Evolutionary conservation across 139 green algal species (phyloP).

Genomic region (Tetradesmus obliquus): DNA sequence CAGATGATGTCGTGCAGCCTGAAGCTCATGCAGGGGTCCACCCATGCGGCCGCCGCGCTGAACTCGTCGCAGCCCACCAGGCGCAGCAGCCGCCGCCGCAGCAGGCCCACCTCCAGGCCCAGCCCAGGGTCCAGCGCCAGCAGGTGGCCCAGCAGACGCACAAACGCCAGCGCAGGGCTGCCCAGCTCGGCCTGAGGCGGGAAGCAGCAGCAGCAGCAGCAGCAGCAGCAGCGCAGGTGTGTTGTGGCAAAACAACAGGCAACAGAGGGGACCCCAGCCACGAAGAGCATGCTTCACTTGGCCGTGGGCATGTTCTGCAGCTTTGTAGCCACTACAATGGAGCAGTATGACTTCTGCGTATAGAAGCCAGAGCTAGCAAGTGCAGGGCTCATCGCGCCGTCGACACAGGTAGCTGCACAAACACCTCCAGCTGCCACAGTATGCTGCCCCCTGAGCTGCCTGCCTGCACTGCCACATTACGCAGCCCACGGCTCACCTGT

Average conservation of each 20-base stretch:
- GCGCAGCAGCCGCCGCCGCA: slow-evolving; percentile 86
- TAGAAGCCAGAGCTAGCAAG: too few species aligned
- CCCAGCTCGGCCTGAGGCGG: slow-evolving; percentile 73
- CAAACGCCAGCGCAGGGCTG: slow-evolving; percentile 88
- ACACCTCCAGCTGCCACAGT: background rate
- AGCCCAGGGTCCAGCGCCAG: slow-evolving; percentile 80
- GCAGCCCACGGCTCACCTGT: slow-evolving; percentile 39
- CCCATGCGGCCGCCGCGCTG: slow-evolving; percentile 73
- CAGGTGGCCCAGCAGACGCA: slow-evolving; percentile 78
- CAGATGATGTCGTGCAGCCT: slow-evolving; percentile 92
- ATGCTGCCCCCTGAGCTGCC: background rate
- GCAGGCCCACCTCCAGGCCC: slow-evolving; percentile 66
- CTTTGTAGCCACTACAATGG: background rate
- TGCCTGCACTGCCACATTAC: slow-evolving; percentile 29
- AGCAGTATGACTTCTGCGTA: too few species aligned
- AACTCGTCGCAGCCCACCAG: slow-evolving; percentile 91
- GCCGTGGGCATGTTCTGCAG: background rate
- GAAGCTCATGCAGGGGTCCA: slow-evolving; percentile 88
- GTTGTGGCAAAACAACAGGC: background rate
- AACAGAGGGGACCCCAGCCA: too few species aligned
- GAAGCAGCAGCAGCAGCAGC: background rate
- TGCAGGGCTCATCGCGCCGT: too few species aligned
- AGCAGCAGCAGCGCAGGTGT: background rate
- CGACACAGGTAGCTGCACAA: too few species aligned
- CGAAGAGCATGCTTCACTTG: background rate